Percentiles rank a stretch among this genome's conserved stretches.
These are phyloP conservation scores for Fusarium irregulare DNA, from an alignment of 2,329 filamentous ascomycete species.

Conservation along the genomic window DNA sequence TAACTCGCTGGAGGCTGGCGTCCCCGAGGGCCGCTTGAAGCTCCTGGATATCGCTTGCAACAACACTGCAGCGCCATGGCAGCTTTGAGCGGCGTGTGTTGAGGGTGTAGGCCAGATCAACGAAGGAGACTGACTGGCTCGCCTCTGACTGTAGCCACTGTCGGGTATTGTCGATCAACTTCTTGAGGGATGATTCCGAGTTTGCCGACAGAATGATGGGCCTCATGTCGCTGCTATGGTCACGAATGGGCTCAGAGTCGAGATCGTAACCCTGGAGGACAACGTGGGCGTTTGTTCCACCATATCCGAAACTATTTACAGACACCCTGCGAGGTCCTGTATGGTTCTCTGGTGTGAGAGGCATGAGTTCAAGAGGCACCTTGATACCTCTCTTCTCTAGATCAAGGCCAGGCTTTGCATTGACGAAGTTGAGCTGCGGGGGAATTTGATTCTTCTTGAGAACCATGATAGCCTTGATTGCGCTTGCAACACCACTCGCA, in stretches of 20 bases:
- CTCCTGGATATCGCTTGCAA: neutral
- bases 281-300: slow-evolving; percentile 12
- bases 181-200: slow-evolving; percentile 1
- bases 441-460: slow-evolving; percentile 25
- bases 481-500: slow-evolving; percentile 13
- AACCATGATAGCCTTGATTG: slow-evolving; percentile 25
- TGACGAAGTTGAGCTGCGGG: slow-evolving; percentile 11
- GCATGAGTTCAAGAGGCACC: slow-evolving; percentile 2
- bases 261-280: slow-evolving; percentile 4
- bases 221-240: too few relatives aligned
- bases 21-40: too few relatives aligned
- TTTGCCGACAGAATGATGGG: slow-evolving; percentile 2
- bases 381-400: slow-evolving; percentile 12
- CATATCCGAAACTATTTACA: slow-evolving; percentile 13
- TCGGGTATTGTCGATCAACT: too few relatives aligned
- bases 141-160: too few relatives aligned
- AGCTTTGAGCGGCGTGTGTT: slow-evolving; percentile 3
- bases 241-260: too few relatives aligned
- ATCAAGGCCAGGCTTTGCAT: slow-evolving; percentile 1
- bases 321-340: neutral
- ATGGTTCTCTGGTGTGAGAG: neutral
- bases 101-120: slow-evolving; percentile 15
- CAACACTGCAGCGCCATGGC: neutral
- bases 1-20: too few relatives aligned
- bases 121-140: too few relatives aligned